A percentile compares a stretch with the other conserved stretches of the same genome.
Conservation (phyloP, 345 rosid species). For the Conringia planisiliqua region DNA sequence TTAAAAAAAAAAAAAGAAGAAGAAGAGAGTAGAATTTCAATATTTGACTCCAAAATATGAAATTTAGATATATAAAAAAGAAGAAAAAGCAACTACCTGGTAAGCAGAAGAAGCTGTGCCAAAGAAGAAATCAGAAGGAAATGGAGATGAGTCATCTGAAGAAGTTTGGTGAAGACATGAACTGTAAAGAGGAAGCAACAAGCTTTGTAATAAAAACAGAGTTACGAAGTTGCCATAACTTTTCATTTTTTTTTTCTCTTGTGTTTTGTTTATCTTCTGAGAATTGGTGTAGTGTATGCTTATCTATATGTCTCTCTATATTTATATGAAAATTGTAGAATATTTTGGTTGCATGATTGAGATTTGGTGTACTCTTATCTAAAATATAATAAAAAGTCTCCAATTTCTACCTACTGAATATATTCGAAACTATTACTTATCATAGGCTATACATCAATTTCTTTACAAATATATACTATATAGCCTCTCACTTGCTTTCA, state of each 20-base stretch:
- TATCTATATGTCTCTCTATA: constrained; percentile 14
- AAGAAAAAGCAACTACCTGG: constrained; percentile 40
- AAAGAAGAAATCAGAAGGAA: constrained; percentile 58
- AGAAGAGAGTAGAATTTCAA: background rate
- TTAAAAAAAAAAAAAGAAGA: background rate
- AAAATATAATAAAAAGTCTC: background rate
- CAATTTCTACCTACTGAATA: constrained; percentile 14
- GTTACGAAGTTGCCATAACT: background rate
- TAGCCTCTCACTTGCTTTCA: background rate
- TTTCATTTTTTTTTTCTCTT: constrained; percentile 12
- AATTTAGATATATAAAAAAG: background rate
- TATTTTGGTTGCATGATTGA: background rate
- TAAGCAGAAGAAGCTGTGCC: constrained; percentile 84
- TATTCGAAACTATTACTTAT: background rate
- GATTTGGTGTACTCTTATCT: constrained; percentile 17
- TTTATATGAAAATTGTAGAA: constrained; percentile 3
- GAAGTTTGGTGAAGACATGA: constrained; percentile 8
- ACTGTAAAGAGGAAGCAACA: constrained; percentile 12
- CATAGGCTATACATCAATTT: background rate
- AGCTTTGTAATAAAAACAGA: constrained; percentile 14
- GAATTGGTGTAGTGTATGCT: background rate
- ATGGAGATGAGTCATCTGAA: constrained; percentile 20
- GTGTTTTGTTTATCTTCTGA: background rate
- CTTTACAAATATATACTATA: background rate
- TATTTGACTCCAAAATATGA: background rate